Base-by-base conservation (phyloP, 495 filamentous ascomycete genomes). In the Lentithecium fluviatile region DNA sequence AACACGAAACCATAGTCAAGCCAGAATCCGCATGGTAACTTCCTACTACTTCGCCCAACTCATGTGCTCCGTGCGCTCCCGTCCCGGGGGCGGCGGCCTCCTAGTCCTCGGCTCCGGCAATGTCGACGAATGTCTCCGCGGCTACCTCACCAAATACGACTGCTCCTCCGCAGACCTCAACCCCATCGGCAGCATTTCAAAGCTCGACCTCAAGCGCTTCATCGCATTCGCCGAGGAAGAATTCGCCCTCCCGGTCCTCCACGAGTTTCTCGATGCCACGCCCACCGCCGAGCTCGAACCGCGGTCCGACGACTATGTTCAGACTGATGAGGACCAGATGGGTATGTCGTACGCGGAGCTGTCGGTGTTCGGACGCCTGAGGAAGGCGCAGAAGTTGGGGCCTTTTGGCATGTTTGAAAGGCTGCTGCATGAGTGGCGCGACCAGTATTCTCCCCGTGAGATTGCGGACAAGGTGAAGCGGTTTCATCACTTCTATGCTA, bases 301-400 rank as follows among this genome's bases (percentile, higher is more conserved):
- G 12, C 85, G 91, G 25, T 89, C 88, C 0, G 72, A 81, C 0
- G 76, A 74, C 15, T 88, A 88, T 65, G 80, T 85, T 1, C 84
- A 88, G 63, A 75, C 70, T 23, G 85, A 95, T 69, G 91, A 95
- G 74, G 86, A 77, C 1, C 88, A 90, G 64, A 91, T 90, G 88
- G 85, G 83, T 15, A 75, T 85, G 40, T 81, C 79, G 2, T 83
- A 83, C 66, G 73, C 69, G 34, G 79, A 83, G 49, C 74, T 83
- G 21, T 57, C 51, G 20, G 72, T 79, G 11, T 88, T 88, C 65
- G 87, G 85, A 4, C 75, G 76, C 24, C 71, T 95, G 15, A 80
- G 90, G 13, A 92, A 95, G 69, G 79, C 82, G 25, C 68, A 82
- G 53, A 88, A 91, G 66, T 74, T 92, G 0, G 88, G 91, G 2